Evolutionary conservation across 31 red algal species (phyloP), one percentile per base, ranked within the genome.

Genomic region (Bonnemaisonia californica): DNA sequence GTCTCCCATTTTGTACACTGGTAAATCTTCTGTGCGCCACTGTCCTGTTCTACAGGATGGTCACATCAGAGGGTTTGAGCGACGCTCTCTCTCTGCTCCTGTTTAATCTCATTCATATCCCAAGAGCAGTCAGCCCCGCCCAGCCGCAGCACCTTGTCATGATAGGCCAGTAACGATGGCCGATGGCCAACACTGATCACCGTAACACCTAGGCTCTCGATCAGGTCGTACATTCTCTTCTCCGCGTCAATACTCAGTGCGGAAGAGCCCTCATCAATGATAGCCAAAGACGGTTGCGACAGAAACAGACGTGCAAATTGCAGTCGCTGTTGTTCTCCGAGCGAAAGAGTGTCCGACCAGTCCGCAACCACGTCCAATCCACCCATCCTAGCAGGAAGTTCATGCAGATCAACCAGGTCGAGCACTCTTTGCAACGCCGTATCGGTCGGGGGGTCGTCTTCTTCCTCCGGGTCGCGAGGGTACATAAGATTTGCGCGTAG

Each of bases 251-350:
- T 62, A 33, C 86, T 82, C 27, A 98, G 76, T 0, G 95, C 95
- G 9, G 72, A 81, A 41, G 95, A 83, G 37, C 77, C 79, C 74
- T 98, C 95, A 62, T 98, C 95, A 31, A 89, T 78, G 41, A 98
- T 85, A 3, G 86, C 90, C 57, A 98, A 22, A 21, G 64, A 57
- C 2, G 91, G 77, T 61, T 70, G 64, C 16, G 77, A 76, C 4
- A 93, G 35, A 13, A 98, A 77, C 48, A 98, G 64, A 4, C 95
- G 85, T 4, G 72, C 95, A 75, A 98, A 93, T 32, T 82, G 71
- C 2, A 98, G 62, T 22, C 95, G 83, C 61, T 98, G 95, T 61
- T 98, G 95, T 71, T 98, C 95, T 48, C 95, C 95, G 4, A 98
- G 57, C 34, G 74, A 83, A 28, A 98, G 71, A 9, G 85, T 83